Evolutionary conservation across 1,139 yeast genomes (phyloP).

Genomic region (Spathaspora jeffriesii): DNA sequence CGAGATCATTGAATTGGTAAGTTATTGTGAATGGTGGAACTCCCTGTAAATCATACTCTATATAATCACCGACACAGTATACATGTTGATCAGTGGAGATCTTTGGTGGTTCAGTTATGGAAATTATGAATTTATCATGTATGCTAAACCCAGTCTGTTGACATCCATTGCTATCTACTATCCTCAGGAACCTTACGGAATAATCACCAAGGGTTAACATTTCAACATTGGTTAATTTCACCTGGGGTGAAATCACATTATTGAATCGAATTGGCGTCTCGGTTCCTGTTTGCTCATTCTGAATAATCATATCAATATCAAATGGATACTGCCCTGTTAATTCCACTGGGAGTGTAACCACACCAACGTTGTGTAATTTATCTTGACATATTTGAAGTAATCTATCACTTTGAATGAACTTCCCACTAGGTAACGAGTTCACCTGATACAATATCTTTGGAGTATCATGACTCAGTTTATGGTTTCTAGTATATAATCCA

Average conservation of each 20-base stretch:
- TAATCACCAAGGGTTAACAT: constrained; percentile 48
- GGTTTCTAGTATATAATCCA: constrained; percentile 55
- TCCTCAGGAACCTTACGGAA: constrained; percentile 52
- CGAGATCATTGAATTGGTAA: constrained; percentile 69
- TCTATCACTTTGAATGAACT: constrained; percentile 48
- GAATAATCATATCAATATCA: constrained; percentile 50
- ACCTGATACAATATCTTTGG: constrained; percentile 58
- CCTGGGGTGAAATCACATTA: constrained; percentile 15
- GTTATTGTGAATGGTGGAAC: constrained; percentile 74
- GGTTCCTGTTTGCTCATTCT: constrained; percentile 33
- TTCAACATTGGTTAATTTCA: constrained; percentile 16
- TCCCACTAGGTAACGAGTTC: constrained; percentile 58
- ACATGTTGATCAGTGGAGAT: constrained; percentile 45
- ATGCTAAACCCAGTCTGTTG: constrained; percentile 37
- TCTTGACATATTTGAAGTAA: constrained; percentile 61
- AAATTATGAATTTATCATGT: constrained; percentile 41
- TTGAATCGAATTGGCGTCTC: constrained; percentile 13
- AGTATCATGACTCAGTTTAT: constrained; percentile 21
- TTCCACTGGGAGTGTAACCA: constrained; percentile 52
- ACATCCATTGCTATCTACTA: constrained; percentile 78
- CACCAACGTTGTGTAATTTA: too few species aligned
- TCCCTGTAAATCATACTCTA: constrained; percentile 76
- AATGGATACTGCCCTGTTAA: constrained; percentile 70
- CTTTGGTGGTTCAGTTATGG: constrained; percentile 77
- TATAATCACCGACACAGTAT: constrained; percentile 92